These are phyloP conservation scores for Trichoderma asperellum DNA, from an alignment of 2,329 filamentous ascomycete genomes.

Conservation along the genomic window DNA sequence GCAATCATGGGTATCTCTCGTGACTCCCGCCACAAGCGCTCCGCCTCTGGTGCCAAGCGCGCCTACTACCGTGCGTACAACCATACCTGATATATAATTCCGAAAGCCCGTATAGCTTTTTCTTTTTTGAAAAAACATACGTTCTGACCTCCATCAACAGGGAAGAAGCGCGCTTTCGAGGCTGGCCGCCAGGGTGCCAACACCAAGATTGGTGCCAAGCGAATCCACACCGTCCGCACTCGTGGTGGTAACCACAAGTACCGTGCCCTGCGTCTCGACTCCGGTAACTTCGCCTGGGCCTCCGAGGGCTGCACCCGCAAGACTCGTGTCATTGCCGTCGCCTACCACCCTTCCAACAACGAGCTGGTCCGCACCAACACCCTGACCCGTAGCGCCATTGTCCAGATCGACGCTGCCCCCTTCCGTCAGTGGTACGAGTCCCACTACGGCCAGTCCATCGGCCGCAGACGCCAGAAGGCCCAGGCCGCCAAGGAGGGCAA, in stretches of 20 bases:
- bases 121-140: conserved; percentile 52
- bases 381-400: conserved; percentile 97
- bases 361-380: conserved; percentile 99
- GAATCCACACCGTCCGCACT: conserved; percentile 94
- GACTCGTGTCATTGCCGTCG: conserved; percentile 97
- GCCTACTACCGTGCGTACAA: conserved; percentile 79
- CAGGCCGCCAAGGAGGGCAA: conserved; percentile 61
- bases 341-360: conserved; percentile 99
- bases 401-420: conserved; percentile 97
- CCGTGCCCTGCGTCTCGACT: conserved; percentile 97
- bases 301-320: conserved; percentile 98
- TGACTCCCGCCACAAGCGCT: conserved; percentile 99
- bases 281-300: conserved; percentile 99
- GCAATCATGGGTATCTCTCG: conserved; percentile 99
- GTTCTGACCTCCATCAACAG: conserved; percentile 75
- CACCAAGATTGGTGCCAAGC: conserved; percentile 98
- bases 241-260: conserved; percentile 99
- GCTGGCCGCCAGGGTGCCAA: conserved; percentile 98
- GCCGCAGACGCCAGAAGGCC: conserved; percentile 90
- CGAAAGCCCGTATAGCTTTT: conserved; percentile 68
- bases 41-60: conserved; percentile 97
- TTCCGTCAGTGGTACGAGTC: conserved; percentile 99
- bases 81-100: conserved; percentile 37
- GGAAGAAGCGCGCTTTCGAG: conserved; percentile 99
- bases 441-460: conserved; percentile 91